A percentile compares a stretch with the other conserved stretches of the same genome.
Evolutionary conservation across 2,329 filamentous ascomycete species (phyloP).

Genomic region (Nigrospora osmanthi): DNA sequence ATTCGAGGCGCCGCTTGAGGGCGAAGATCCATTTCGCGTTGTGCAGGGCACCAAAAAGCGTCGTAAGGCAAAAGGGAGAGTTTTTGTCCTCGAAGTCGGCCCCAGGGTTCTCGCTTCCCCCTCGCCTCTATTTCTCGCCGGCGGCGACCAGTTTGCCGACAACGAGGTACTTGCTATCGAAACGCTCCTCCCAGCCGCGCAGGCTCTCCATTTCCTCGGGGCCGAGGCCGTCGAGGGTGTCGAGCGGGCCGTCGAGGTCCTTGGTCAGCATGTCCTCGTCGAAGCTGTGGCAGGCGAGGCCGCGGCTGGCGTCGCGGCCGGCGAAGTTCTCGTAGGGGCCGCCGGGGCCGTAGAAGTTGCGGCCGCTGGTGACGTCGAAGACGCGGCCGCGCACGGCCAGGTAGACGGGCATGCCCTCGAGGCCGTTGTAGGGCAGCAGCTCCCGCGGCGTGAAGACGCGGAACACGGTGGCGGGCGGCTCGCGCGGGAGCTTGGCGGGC

Average conservation of each 20-base stretch:
- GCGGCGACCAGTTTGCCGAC: constrained; percentile 73
- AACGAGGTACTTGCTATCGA: constrained; percentile 89
- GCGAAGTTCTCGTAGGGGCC: constrained; percentile 96
- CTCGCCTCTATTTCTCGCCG: constrained; percentile 22
- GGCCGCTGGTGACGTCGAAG: constrained; percentile 81
- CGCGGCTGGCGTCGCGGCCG: constrained; percentile 80
- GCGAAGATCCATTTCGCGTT: too few relatives aligned
- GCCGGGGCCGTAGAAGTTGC: constrained; percentile 93
- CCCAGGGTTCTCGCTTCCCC: neutral
- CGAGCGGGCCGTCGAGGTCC: constrained; percentile 76
- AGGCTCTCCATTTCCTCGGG: constrained; percentile 75
- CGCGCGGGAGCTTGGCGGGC: constrained; percentile 38
- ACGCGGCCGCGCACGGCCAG: constrained; percentile 85
- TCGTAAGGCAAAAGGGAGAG: too few relatives aligned
- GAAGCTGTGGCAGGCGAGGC: constrained; percentile 85
- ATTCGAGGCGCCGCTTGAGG: too few relatives aligned
- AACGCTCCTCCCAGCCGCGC: constrained; percentile 87
- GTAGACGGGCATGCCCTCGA: constrained; percentile 67
- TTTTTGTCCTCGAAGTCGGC: neutral
- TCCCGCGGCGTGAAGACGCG: constrained; percentile 67
- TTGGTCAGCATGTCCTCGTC: constrained; percentile 92
- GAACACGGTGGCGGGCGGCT: constrained; percentile 54
- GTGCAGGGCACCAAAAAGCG: too few relatives aligned
- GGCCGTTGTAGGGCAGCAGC: constrained; percentile 80
- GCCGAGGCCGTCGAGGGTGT: constrained; percentile 65